phyloP scores from a whole-genome alignment of 345 rosid species.

The Pistacia integerrima region DNA sequence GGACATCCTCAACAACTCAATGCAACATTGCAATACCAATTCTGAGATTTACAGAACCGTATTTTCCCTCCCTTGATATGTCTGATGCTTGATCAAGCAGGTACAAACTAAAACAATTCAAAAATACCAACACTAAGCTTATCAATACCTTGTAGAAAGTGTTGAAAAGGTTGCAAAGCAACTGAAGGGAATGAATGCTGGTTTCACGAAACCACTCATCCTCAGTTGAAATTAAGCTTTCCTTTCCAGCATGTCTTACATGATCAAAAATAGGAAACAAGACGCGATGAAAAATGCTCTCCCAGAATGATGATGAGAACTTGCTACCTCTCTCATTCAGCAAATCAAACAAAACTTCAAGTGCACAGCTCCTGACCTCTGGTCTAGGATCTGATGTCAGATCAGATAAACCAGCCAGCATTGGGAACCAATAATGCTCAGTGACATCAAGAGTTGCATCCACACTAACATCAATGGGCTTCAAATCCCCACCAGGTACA shows the following conservation, averaged over 20 bases:
- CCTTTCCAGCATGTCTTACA: constrained; percentile 88
- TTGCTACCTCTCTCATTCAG: constrained; percentile 89
- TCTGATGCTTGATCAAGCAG: not conserved
- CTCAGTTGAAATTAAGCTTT: constrained; percentile 62
- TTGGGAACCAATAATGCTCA: constrained; percentile 93
- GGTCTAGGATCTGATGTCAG: constrained; percentile 79
- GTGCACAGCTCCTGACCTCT: constrained; percentile 88
- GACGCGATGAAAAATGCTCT: constrained; percentile 89
- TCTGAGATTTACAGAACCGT: not conserved
- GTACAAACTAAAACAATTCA: constrained; percentile 5
- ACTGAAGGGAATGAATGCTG: constrained; percentile 83
- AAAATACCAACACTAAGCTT: not conserved
- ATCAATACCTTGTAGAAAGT: constrained; percentile 61
- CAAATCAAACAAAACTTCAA: constrained; percentile 91
- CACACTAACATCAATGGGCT: constrained; percentile 54
- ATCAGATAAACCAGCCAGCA: constrained; percentile 94
- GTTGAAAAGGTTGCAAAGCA: constrained; percentile 96
- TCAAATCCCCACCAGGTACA: constrained; percentile 83
- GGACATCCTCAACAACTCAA: too few relatives aligned
- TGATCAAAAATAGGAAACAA: constrained; percentile 93
- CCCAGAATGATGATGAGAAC: constrained; percentile 88
- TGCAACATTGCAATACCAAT: not conserved
- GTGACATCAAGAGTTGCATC: constrained; percentile 77
- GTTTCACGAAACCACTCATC: constrained; percentile 89
- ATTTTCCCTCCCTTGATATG: not conserved